Percentiles rank a stretch among this genome's conserved stretches.
Evolutionary conservation across 1,139 yeast genomes (phyloP).

Genomic region (Suhomyces atakaporum): DNA sequence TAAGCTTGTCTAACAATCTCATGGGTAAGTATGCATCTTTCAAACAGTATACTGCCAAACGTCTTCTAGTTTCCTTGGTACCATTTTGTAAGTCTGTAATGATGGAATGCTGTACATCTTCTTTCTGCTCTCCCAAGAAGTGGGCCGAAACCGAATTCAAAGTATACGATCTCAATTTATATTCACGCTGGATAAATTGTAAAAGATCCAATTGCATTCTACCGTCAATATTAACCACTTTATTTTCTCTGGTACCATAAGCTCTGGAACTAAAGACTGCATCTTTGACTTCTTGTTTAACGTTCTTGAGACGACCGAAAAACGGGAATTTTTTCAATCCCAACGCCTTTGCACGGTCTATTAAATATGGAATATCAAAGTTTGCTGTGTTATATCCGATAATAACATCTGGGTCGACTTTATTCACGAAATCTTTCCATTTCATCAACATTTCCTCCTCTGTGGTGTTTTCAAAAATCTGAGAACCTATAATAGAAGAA

Average conservation of each 20-base stretch:
- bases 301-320: slow-evolving; percentile 72
- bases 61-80: slow-evolving; percentile 84
- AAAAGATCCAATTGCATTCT: slow-evolving; percentile 92
- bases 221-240: slow-evolving; percentile 90
- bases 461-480: slow-evolving; percentile 70
- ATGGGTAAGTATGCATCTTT: slow-evolving; percentile 94
- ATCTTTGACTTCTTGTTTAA: slow-evolving; percentile 77
- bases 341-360: slow-evolving; percentile 83
- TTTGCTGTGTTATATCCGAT: slow-evolving; percentile 95
- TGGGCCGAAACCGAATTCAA: slow-evolving; percentile 94
- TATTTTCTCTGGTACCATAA: slow-evolving; percentile 93
- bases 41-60: slow-evolving; percentile 94
- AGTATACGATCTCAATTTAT: slow-evolving; percentile 90
- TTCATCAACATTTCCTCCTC: slow-evolving; percentile 81
- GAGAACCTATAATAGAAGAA: slow-evolving; percentile 91
- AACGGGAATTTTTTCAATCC: slow-evolving; percentile 71
- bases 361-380: slow-evolving; percentile 90
- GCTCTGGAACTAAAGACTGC: slow-evolving; percentile 91
- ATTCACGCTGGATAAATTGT: slow-evolving; percentile 92
- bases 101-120: slow-evolving; percentile 96
- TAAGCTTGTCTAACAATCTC: slow-evolving; percentile 82
- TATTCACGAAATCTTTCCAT: slow-evolving; percentile 84
- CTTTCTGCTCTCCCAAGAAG: slow-evolving; percentile 93
- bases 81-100: slow-evolving; percentile 95
- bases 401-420: slow-evolving; percentile 92